Conservation (phyloP, 73 alveolate species). For the Paraurostyla sp. region DNA sequence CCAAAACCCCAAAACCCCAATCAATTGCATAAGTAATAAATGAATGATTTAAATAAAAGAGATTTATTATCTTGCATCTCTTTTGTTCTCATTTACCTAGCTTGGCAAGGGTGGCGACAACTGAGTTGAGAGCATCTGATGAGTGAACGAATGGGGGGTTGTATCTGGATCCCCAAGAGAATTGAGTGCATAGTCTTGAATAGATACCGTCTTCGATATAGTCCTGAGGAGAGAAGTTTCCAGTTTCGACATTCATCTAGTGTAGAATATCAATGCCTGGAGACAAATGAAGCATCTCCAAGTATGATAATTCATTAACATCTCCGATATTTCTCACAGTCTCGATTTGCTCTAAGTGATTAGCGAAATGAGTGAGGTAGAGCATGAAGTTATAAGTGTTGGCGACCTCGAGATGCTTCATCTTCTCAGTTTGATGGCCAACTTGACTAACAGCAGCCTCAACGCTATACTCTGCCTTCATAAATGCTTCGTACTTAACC, state of each 20-base stretch:
- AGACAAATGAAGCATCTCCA: conserved; percentile 44
- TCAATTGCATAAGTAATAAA: no score
- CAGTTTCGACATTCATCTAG: conserved; percentile 61
- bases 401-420: conserved; percentile 66
- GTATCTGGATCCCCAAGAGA: conserved; percentile 79
- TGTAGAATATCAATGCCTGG: conserved; percentile 60
- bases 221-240: conserved; percentile 71
- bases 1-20: no score
- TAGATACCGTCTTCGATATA: conserved; percentile 72
- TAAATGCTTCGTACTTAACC: conserved; percentile 69
- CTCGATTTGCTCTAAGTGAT: conserved; percentile 62
- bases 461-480: conserved; percentile 73
- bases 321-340: conserved; percentile 74
- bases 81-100: conserved; percentile 60
- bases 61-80: neutral
- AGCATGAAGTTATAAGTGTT: conserved; percentile 67
- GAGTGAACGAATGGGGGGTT: conserved; percentile 79
- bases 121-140: conserved; percentile 60
- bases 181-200: conserved; percentile 74
- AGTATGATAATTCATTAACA: conserved; percentile 49
- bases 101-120: conserved; percentile 66
- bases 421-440: conserved; percentile 51
- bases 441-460: conserved; percentile 76
- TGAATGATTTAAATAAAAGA: conserved; percentile 1
- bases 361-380: conserved; percentile 66